Evolutionary conservation across 2,329 filamentous ascomycete species (phyloP), one percentile per base, ranked within the genome.

Genomic region (Mycosphaerelloides madeirae): DNA sequence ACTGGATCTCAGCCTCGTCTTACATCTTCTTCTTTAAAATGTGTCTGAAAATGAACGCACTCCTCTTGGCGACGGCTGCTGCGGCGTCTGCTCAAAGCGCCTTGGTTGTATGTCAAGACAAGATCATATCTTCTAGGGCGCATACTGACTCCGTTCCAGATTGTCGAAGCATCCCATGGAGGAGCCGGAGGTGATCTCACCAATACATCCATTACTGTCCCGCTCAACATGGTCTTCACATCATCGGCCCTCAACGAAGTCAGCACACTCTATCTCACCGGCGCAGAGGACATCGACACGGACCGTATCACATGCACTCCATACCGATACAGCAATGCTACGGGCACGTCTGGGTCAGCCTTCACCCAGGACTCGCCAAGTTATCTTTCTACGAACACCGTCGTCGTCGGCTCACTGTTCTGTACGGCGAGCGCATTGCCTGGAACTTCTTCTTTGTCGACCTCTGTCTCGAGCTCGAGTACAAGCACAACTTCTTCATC

Each of bases 251-350:
- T 61, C 9, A 44, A 58, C 28, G 41, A 46, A 22, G 56, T 60
- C 16, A 58, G 56, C 14, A 46, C 50, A 9, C 50, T 61, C 20
- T 60, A 50, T 43, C 43, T 61, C 18, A 57, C 52, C 4, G 51
- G 49, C 18, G 45, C 54, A 29, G 40, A 36, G 7, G 53, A 51
- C 31, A 47, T 50, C 1, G 35, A 42, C 3, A 29, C 55, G 18
- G 29, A 43, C 31, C 46, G 45, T 25, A 55, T 61, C 34, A 57
- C 52, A 15, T 61, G 58, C 53, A 53, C 47, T n/a, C 50, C 56
- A 1, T 56, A 51, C 29, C 43, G 33, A 6, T 31, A 52, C 20
- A 35, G 36, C 32, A 52, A 60, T 32, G 44, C 43, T 31, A 57
- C 55, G 5, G 55, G 48, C 7, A 42, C 31, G 11, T 56, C 37